A percentile compares a stretch with the other conserved stretches of the same genome.
Conservation (phyloP, 2,329 filamentous ascomycete genomes). For the Thielaviopsis euricoi region DNA sequence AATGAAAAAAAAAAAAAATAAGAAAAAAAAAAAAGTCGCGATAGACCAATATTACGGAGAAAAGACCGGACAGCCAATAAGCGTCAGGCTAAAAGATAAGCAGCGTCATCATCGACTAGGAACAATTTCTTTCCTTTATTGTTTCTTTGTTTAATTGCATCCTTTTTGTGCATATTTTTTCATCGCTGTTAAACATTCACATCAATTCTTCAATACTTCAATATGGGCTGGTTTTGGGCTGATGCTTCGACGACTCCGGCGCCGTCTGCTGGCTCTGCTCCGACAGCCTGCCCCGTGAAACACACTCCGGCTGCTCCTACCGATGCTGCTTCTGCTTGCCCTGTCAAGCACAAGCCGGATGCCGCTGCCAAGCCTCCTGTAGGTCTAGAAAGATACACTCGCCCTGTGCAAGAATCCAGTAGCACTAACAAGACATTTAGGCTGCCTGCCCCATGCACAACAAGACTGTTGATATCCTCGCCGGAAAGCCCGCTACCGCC, state of each 20-base stretch:
- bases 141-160: constrained; percentile 2
- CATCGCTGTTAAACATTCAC: too few species aligned
- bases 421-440: constrained; percentile 18
- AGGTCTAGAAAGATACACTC: neutral
- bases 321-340: neutral
- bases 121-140: constrained; percentile 6
- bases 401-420: neutral
- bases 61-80: constrained; percentile 3
- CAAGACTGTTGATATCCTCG: constrained; percentile 31
- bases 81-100: constrained; percentile 3
- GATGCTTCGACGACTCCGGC: constrained; percentile 24
- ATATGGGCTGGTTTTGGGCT: constrained; percentile 51
- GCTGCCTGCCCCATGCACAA: constrained; percentile 42
- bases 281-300: constrained; percentile 7
- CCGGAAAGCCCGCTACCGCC: constrained; percentile 17
- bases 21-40: neutral
- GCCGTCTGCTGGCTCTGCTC: constrained; percentile 11
- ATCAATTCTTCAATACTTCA: constrained; percentile 17
- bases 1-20: neutral
- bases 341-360: constrained; percentile 4
- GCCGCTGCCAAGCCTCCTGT: constrained; percentile 7
- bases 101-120: neutral
- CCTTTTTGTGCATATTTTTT: neutral
- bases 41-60: neutral
- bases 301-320: constrained; percentile 1